Evolutionary conservation across 768 basidiomycete genomes (phyloP), one percentile per base, ranked within the genome.

Genomic region (Antrodiella citrinella): DNA sequence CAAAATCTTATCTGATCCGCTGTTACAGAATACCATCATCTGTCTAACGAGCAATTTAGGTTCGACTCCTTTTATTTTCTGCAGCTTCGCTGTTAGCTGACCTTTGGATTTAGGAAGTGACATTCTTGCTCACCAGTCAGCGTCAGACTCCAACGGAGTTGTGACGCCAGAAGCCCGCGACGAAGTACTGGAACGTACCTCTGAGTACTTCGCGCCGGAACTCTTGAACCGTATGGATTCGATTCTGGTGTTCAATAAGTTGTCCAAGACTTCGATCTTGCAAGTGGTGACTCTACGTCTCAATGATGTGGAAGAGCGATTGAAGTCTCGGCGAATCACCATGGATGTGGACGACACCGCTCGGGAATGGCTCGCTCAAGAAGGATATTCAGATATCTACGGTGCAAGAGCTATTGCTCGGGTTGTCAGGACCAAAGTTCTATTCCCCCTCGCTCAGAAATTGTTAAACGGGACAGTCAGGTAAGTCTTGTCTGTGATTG

Each of bases 1-100:
- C 26, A 41, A 20, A 15, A 22, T 46, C 9, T 46, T 26, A 7
- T 7, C 30, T 35, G 30, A 35, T 35, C 30, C 30, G 15, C 15
- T 15, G 7, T 15, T 15, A 7, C 44, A n/a, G 47, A 26, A n/a
- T 44, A 24, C 10, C 35, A 41, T n/a, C 4, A 4, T 11, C 30
- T 25, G 30, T 24, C 44, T 20, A 5, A 26, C 19, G 49, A 12
- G 9, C 44, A 48, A 50, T 42, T 3, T 41, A 24, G n/a, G 10
- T 35, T 35, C 7, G 30, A 7, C 30, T 15, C 7, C 30, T 7
- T 15, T 25, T 40, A 20, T 18, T 30, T 48, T 45, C 2, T 47
- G 83, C 81, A 96, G 94, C 65, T 93, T 92, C 1, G 93, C 94
- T 60, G 84, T 96, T 60, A 91, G 89, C 62, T 68, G 92, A 23